phyloP scores from a whole-genome alignment of 768 basidiomycete genomes.

The Boletus patriciae region DNA sequence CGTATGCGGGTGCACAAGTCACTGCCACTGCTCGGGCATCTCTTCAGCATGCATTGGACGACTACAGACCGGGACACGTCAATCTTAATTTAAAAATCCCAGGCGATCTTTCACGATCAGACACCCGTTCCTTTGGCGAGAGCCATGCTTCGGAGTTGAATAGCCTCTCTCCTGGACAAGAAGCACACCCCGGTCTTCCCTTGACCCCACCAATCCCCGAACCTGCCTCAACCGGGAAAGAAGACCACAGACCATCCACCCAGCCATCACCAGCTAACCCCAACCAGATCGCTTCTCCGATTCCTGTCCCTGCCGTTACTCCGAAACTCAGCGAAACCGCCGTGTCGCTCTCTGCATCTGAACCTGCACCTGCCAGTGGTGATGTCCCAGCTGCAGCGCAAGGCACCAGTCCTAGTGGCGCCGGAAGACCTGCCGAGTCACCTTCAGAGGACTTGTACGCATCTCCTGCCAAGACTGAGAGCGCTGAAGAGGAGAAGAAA shows the following conservation, averaged over 20 bases:
- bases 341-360: slow-evolving; percentile 60
- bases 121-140: slow-evolving; percentile 82
- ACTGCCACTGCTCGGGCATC: slow-evolving; percentile 73
- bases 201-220: slow-evolving; percentile 43
- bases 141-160: slow-evolving; percentile 76
- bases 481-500: slow-evolving; percentile 66
- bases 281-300: slow-evolving; percentile 26
- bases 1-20: slow-evolving; percentile 60
- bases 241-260: slow-evolving; percentile 3
- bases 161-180: slow-evolving; percentile 29
- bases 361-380: slow-evolving; percentile 67
- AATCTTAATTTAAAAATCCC: slow-evolving; percentile 47
- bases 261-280: background rate
- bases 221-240: slow-evolving; percentile 9
- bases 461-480: slow-evolving; percentile 39
- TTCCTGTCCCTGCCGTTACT: slow-evolving; percentile 35
- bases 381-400: background rate
- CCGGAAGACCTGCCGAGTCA: slow-evolving; percentile 27
- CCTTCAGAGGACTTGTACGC: slow-evolving; percentile 34
- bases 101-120: slow-evolving; percentile 62
- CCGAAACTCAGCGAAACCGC: slow-evolving; percentile 47
- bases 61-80: slow-evolving; percentile 69
- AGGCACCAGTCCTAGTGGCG: background rate
- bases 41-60: slow-evolving; percentile 76
- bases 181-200: slow-evolving; percentile 38